Base-by-base conservation (phyloP, 2,329 filamentous ascomycete species). In the Beauveria medogensis region DNA sequence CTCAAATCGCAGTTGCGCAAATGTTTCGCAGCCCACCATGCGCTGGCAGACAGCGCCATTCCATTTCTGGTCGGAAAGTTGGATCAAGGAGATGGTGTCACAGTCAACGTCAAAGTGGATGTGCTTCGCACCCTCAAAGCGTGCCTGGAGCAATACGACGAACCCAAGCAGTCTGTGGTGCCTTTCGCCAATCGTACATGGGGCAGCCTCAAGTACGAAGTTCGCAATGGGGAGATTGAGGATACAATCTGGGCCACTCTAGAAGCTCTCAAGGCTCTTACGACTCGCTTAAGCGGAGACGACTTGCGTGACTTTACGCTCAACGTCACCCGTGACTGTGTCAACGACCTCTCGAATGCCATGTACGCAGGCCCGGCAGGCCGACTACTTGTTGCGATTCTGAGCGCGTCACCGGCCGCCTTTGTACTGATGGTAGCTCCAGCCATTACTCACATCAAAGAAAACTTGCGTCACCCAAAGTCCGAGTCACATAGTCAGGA, bases 131-230 rank as follows among this genome's bases (percentile, higher is more conserved):
- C 83, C 0, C 76, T 85, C 41, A 75, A 78, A 53, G 79, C 80
- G 5, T 85, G 82, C 62, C 66, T 85, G 20, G 74, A 77, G 14
- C 68, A 75, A 30, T 85, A 84, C 62, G 69, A 74, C 1, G 70
- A 79, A 44, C 73, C 79, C 0, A 71, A 77, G 40, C 72, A 78
- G 59, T 80, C 76, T 9, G 68, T 85, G 16, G 73, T 73, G 1
- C 82, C 82, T 0, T 78, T 80, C 54, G 72, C 76, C 20, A 74
- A 78, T 55, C 76, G 79, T 50, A 78, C 84, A 52, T 86, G 83
- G 83, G 74, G 75, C 34, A 82, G 82, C n/a, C 77, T 86, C 52
- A 86, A 85, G 67, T 85, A 84, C 63, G 83, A 86, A 64, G 83
- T 85, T 14, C 80, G 83, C 40, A 84, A 85, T 59, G 83, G 83